Base-by-base conservation (phyloP, 2,329 filamentous ascomycete genomes). In the Talaromyces marneffei region DNA sequence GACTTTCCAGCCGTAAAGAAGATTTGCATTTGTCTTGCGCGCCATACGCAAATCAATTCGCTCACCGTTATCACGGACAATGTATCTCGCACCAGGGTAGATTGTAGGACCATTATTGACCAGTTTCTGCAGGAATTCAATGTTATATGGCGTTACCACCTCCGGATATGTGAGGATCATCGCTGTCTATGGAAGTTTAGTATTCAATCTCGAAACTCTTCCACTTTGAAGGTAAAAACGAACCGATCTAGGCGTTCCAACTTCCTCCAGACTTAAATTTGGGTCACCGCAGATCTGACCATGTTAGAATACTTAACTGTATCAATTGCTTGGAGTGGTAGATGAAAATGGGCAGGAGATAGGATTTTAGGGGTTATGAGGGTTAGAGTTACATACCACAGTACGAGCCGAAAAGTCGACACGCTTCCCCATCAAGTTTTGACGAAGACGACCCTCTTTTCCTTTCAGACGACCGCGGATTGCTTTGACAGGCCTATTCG, bases 371-470 rank as follows among this genome's bases (percentile, higher is more conserved):
- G 16, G 25, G 25, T 27, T 29, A 16, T n/a, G 8, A 48, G 23
- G 18, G 10, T 14, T 25, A 44, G 16, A 16, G 35, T 16, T 42
- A 37, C 95, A 99, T 75, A 99, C 99, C 80, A 99, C 94, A 33
- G 95, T 99, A 87, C 94, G 94, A 39, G 95, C 95, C 0, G 95
- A 99, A 72, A 99, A 99, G 74, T 99, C 94, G 64, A 99, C 94
- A 86, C 92, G 92, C 79, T 99, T 99, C 66, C 94, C 94, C 95
- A 99, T 99, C 82, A 99, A 82, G 77, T 99, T 99, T 73, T 95
- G 94, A 80, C 94, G 89, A 25, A 99, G 86, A 82, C 94, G 92
- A 68, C 94, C 94, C 74, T 99, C 94, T 79, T 99, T 99, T 65
- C 95, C 95, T 86, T 99, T 99, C 74, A 99, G 83, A 78, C 94